Conservation (phyloP, 2,329 filamentous ascomycete species). For the Parascedosporium putredinis region DNA sequence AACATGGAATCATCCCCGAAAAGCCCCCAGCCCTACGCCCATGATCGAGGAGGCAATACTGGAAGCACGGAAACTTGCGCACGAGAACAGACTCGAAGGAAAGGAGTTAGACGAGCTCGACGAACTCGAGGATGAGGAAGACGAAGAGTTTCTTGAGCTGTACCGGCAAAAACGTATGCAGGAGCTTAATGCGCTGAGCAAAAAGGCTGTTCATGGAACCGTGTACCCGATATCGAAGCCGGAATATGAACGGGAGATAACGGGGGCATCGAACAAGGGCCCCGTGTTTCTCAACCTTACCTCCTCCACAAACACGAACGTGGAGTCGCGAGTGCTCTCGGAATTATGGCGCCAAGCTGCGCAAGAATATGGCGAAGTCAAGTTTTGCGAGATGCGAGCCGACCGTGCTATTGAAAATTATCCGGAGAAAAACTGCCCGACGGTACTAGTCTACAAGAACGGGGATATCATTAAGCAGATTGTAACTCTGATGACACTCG, state of each 20-base stretch:
- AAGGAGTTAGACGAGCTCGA: slow-evolving; percentile 92
- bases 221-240: slow-evolving; percentile 93
- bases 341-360: slow-evolving; percentile 83
- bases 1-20: slow-evolving; percentile 95
- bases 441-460: slow-evolving; percentile 83
- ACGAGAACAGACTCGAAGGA: slow-evolving; percentile 87
- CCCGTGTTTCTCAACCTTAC: slow-evolving; percentile 71
- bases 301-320: slow-evolving; percentile 66
- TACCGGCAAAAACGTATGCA: slow-evolving; percentile 82
- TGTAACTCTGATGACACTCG: slow-evolving; percentile 74
- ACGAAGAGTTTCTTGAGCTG: slow-evolving; percentile 78
- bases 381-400: slow-evolving; percentile 92
- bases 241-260: slow-evolving; percentile 85
- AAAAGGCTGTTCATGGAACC: slow-evolving; percentile 72
- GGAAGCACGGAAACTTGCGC: slow-evolving; percentile 71
- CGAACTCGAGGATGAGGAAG: slow-evolving; percentile 89
- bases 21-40: slow-evolving; percentile 92
- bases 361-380: slow-evolving; percentile 79
- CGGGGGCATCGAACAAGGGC: slow-evolving; percentile 68
- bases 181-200: slow-evolving; percentile 65
- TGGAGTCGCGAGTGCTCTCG: slow-evolving; percentile 72
- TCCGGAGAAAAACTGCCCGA: slow-evolving; percentile 88
- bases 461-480: slow-evolving; percentile 87
- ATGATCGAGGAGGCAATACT: slow-evolving; percentile 90
- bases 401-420: slow-evolving; percentile 95